Percentiles rank a stretch among this genome's conserved stretches.
phyloP scores from a whole-genome alignment of 768 basidiomycete genomes.

The Boletus coccyginus region DNA sequence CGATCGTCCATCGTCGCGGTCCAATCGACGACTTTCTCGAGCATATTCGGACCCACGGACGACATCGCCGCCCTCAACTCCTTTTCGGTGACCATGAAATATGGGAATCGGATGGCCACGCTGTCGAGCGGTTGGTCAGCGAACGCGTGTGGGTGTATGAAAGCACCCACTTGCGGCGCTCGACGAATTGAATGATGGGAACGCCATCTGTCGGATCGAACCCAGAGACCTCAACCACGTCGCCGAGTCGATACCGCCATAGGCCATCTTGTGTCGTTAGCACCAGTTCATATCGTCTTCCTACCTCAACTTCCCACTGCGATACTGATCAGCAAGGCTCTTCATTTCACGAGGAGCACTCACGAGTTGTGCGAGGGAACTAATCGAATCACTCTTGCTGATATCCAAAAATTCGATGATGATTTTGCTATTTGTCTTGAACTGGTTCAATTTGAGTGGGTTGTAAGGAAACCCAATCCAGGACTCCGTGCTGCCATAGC shows the following conservation, averaged over 20 bases:
- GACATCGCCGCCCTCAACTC: conserved; percentile 10
- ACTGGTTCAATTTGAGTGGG: conserved; percentile 7
- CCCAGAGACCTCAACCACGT: too few relatives aligned
- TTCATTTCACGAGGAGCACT: background rate
- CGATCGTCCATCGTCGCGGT: conserved; percentile 10
- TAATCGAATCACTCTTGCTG: background rate
- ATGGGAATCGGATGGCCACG: conserved; percentile 8
- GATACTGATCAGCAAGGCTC: background rate
- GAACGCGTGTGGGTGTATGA: background rate
- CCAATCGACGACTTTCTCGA: conserved; percentile 10
- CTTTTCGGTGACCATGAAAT: conserved; percentile 11
- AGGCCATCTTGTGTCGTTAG: too few relatives aligned
- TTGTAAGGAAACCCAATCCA: conserved; percentile 7
- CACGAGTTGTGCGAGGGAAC: background rate
- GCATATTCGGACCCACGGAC: background rate
- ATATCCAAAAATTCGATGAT: conserved; percentile 18
- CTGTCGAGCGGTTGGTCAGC: background rate
- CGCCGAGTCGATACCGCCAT: too few relatives aligned
- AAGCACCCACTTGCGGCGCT: conserved; percentile 10
- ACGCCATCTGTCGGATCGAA: conserved; percentile 11
- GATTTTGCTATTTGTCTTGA: background rate
- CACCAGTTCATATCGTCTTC: background rate
- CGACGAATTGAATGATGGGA: conserved; percentile 18
- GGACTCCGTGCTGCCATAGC: conserved; percentile 5
- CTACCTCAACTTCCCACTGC: conserved; percentile 17